Conservation (phyloP, 2,329 filamentous ascomycete species). For the Fusarium sp. region DNA sequence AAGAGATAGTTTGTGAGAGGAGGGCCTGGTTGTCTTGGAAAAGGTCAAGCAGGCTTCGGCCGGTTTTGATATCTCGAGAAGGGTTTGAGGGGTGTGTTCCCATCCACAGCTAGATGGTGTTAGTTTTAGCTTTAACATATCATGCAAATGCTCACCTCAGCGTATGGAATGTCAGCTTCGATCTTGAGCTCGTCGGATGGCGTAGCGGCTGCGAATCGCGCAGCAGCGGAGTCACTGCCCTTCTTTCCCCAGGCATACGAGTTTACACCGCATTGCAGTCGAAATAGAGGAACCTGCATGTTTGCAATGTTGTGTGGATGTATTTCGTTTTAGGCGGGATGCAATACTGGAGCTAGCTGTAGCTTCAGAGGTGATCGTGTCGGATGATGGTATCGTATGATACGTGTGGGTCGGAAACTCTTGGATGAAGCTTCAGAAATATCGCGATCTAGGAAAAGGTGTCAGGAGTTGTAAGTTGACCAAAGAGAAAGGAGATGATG, state of each 20-base stretch:
- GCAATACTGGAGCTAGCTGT: slow-evolving; percentile 9
- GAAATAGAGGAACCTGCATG: slow-evolving; percentile 84
- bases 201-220: slow-evolving; percentile 89
- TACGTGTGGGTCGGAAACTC: not conserved
- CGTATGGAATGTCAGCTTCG: slow-evolving; percentile 90
- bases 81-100: slow-evolving; percentile 96
- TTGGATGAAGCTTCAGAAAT: not conserved
- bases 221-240: slow-evolving; percentile 87
- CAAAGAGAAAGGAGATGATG: slow-evolving; percentile 25
- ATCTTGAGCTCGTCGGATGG: slow-evolving; percentile 80
- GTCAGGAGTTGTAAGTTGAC: slow-evolving; percentile 1
- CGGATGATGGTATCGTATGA: not conserved
- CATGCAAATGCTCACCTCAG: slow-evolving; percentile 72
- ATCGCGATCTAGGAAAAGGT: not conserved
- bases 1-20: slow-evolving; percentile 77
- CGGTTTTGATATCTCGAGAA: slow-evolving; percentile 87
- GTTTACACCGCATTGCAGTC: slow-evolving; percentile 92
- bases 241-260: slow-evolving; percentile 99
- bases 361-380: not conserved
- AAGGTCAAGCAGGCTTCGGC: slow-evolving; percentile 87
- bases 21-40: slow-evolving; percentile 88
- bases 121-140: not conserved
- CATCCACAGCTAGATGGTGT: slow-evolving; percentile 86
- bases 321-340: slow-evolving; percentile 8
- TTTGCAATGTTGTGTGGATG: slow-evolving; percentile 5